These are phyloP conservation scores for Quercus lobata DNA, from an alignment of 331 rosid species.

Conservation along the genomic window DNA sequence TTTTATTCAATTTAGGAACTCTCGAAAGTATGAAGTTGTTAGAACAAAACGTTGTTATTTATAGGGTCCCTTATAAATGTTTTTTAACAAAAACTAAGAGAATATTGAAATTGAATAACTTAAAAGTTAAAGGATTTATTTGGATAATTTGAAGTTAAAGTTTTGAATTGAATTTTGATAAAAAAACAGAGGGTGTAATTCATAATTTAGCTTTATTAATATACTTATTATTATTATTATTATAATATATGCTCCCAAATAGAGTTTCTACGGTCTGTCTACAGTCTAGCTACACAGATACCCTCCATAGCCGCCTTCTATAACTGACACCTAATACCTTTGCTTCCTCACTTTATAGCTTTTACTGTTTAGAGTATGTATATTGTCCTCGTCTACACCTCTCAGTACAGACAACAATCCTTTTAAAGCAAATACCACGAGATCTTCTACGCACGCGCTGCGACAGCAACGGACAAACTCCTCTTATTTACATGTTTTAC, in stretches of 20 bases:
- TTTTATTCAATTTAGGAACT: no score
- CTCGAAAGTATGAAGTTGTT: no score
- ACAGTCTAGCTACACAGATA: background rate
- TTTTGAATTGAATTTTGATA: no score
- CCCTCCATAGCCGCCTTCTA: slow-evolving; percentile 24
- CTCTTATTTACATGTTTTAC: background rate
- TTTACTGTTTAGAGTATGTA: slow-evolving; percentile 12
- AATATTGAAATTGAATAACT: no score
- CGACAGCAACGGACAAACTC: slow-evolving; percentile 60
- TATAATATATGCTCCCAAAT: background rate
- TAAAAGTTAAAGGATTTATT: no score
- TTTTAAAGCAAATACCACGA: slow-evolving; percentile 32
- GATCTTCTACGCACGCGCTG: slow-evolving; percentile 48
- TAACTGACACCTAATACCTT: slow-evolving; percentile 9
- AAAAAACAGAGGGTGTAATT: no score
- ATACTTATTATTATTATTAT: no score
- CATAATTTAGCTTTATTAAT: no score
- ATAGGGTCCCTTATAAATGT: no score
- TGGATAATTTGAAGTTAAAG: no score
- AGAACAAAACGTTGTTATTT: no score
- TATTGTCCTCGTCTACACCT: slow-evolving; percentile 8
- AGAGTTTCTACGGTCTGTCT: slow-evolving; percentile 5
- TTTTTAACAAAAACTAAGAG: no score
- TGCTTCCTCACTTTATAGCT: background rate
- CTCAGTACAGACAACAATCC: slow-evolving; percentile 37